Evolutionary conservation across 1,284 basidiomycete species (phyloP).

Genomic region (Anthracocystis panici-leucophaei): DNA sequence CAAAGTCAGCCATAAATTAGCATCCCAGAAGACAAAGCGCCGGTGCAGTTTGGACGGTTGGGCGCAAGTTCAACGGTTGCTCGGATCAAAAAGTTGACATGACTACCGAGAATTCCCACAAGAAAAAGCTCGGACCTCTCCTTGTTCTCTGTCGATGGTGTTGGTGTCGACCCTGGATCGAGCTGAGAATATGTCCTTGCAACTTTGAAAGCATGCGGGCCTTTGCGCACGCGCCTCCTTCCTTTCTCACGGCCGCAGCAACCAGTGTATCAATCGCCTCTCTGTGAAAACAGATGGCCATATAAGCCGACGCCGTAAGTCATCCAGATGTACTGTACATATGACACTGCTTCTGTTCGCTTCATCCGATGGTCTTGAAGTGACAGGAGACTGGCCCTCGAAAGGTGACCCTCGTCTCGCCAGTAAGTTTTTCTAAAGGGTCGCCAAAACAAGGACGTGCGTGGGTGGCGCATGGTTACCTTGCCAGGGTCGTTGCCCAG

Average conservation of each 20-base stretch:
- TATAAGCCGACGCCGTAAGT: too few species aligned
- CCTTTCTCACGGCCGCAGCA: background rate
- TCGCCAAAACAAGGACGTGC: background rate
- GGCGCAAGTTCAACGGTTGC: background rate
- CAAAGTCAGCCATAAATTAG: too few species aligned
- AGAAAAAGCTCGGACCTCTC: conserved; percentile 1
- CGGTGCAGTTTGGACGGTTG: background rate
- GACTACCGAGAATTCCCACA: background rate
- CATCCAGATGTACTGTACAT: too few species aligned
- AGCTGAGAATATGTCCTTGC: background rate
- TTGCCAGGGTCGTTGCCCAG: background rate
- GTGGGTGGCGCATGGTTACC: conserved; percentile 2
- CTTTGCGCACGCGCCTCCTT: background rate
- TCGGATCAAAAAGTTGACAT: background rate
- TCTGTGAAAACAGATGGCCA: too few species aligned
- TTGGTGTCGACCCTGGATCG: background rate
- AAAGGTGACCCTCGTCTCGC: too few species aligned
- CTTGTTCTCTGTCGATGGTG: too few species aligned
- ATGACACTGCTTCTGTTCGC: too few species aligned
- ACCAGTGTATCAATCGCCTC: too few species aligned
- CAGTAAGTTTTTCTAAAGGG: background rate
- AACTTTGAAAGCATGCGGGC: background rate
- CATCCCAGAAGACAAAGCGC: background rate
- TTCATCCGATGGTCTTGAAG: too few species aligned
- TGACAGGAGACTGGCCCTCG: too few species aligned